Evolutionary conservation across 352 stramenopile genomes (phyloP).

Genomic region (Pythium volutum): DNA sequence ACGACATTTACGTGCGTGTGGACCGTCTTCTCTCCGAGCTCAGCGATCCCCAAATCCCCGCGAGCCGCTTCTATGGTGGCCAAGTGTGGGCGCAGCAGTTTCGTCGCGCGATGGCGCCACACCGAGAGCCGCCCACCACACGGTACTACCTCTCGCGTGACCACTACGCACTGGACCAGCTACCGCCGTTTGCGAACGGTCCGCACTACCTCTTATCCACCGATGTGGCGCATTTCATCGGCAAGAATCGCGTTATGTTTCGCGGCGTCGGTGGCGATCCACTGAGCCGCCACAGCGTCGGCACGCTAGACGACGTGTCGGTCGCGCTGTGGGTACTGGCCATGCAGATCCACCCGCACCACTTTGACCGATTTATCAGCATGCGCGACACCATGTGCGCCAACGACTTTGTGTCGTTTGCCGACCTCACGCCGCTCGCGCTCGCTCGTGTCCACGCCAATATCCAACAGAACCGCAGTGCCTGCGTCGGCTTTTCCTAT

Average conservation of each 20-base stretch:
- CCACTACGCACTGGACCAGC: slow-evolving; percentile 23
- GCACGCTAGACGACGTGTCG: slow-evolving; percentile 53
- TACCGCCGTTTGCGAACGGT: slow-evolving; percentile 38
- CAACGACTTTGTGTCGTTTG: slow-evolving; percentile 37
- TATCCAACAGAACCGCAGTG: slow-evolving; percentile 13
- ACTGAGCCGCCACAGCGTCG: slow-evolving; percentile 10
- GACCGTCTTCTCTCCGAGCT: slow-evolving; percentile 4
- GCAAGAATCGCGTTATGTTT: slow-evolving; percentile 17
- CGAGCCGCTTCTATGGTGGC: slow-evolving; percentile 29
- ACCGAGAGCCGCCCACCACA: background rate
- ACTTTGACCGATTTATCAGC: slow-evolving; percentile 43
- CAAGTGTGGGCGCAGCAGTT: slow-evolving; percentile 37
- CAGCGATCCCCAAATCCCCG: background rate
- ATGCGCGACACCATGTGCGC: slow-evolving; percentile 33
- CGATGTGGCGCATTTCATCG: slow-evolving; percentile 32
- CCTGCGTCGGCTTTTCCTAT: slow-evolving; percentile 45
- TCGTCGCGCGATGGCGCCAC: slow-evolving; percentile 9
- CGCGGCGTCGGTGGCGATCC: slow-evolving; percentile 8
- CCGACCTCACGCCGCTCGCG: slow-evolving; percentile 39
- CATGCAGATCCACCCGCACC: slow-evolving; percentile 40
- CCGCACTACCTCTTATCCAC: slow-evolving; percentile 36
- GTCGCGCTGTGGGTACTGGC: slow-evolving; percentile 51
- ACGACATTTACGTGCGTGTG: slow-evolving; percentile 41
- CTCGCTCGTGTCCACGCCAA: slow-evolving; percentile 57
- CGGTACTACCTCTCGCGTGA: slow-evolving; percentile 27